These are phyloP conservation scores for Trametes punicea DNA, from an alignment of 768 basidiomycete genomes.

Conservation along the genomic window DNA sequence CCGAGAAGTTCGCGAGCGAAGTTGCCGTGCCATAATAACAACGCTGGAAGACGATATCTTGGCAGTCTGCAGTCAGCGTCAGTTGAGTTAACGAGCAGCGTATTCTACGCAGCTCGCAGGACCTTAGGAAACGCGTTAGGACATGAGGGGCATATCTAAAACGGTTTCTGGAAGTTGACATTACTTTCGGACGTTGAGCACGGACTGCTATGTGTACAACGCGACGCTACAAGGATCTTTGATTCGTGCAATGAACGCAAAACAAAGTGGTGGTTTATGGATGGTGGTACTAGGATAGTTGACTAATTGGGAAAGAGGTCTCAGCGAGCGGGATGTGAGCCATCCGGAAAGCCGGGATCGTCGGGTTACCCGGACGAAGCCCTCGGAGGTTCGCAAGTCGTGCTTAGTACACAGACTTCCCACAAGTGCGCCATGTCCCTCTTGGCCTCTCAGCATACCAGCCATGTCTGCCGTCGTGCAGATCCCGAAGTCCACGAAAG, in stretches of 20 bases:
- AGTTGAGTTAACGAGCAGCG: too few relatives aligned
- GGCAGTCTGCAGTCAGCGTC: too few relatives aligned
- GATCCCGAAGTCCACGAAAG: conserved; percentile 44
- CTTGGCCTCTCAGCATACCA: neutral
- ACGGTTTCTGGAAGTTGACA: too few relatives aligned
- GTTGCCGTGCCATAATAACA: conserved; percentile 47
- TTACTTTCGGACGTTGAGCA: too few relatives aligned
- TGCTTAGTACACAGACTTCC: neutral
- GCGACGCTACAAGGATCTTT: too few relatives aligned
- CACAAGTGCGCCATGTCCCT: neutral
- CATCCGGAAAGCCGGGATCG: neutral
- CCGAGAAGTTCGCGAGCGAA: conserved; percentile 52
- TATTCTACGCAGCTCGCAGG: too few relatives aligned
- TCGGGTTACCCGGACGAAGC: neutral
- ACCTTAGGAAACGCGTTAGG: too few relatives aligned
- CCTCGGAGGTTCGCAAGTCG: neutral
- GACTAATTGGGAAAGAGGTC: conserved; percentile 2
- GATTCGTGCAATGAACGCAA: neutral
- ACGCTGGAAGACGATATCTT: neutral
- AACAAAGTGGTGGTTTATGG: neutral
- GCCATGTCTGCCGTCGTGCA: conserved; percentile 11
- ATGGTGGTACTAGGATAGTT: conserved; percentile 5
- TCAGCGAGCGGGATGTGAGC: neutral
- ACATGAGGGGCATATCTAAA: too few relatives aligned
- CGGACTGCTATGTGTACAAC: too few relatives aligned